phyloP scores from a whole-genome alignment of 2,329 filamentous ascomycete genomes.

The Talaromyces amestolkiae region DNA sequence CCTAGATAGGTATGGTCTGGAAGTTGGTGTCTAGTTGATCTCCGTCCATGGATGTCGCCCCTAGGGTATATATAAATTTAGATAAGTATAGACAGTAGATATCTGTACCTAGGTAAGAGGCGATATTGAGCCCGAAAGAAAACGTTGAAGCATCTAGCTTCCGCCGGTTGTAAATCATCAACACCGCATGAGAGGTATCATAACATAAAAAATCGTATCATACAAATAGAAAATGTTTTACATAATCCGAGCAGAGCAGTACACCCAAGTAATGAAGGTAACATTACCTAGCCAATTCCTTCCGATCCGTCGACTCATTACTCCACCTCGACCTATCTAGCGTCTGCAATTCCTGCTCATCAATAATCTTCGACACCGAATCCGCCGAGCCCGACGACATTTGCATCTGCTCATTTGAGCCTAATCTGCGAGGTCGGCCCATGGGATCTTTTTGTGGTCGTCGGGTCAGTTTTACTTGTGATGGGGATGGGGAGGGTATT shows the following conservation, averaged over 20 bases:
- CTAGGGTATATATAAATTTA: neutral
- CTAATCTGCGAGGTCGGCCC: conserved; percentile 13
- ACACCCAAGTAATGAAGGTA: neutral
- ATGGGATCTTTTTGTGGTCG: conserved; percentile 1
- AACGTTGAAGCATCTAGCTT: neutral
- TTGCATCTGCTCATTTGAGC: conserved; percentile 8
- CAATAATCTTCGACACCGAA: neutral
- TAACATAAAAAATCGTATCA: neutral
- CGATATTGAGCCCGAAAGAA: neutral
- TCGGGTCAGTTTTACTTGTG: conserved; percentile 10
- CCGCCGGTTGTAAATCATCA: neutral
- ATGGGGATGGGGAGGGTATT: conserved; percentile 7
- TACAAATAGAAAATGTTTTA: neutral
- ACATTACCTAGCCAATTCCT: neutral
- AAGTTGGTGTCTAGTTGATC: too few relatives aligned
- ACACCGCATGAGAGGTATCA: neutral
- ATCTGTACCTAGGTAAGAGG: neutral
- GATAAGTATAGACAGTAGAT: neutral
- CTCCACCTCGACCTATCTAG: conserved; percentile 15
- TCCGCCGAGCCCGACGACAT: neutral
- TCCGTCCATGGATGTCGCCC: neutral
- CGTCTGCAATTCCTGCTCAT: conserved; percentile 12
- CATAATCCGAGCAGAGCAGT: neutral
- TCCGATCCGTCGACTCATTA: conserved; percentile 5
- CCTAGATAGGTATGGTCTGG: too few relatives aligned